Evolutionary conservation across 257 asterid species (phyloP), one percentile per base, ranked within the genome.

Genomic region (Paulownia fortunei): DNA sequence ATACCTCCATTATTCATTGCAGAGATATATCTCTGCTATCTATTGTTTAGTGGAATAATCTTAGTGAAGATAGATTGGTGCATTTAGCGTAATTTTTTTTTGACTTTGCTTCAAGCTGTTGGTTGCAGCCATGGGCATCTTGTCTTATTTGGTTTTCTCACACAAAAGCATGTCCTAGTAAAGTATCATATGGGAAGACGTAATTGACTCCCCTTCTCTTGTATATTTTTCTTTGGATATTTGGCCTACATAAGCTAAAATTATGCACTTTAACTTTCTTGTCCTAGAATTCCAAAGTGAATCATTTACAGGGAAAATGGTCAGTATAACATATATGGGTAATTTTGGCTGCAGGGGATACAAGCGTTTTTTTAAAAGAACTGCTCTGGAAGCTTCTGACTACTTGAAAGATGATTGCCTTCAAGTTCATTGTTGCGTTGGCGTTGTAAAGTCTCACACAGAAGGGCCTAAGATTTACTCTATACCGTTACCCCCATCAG

Each of bases 351-450:
- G 87, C 89, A 94, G 99, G 98, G 99, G 99, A 2, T 94, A 94
- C 82, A 94, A 94, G 78, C 86, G 96, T 1, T 94, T 94, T 79
- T 94, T 77, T 61, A 94, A 86, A 86, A 86, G 99, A 87, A 83
- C 91, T 24, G 76, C 89, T 71, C 74, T 94, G 81, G 99, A 94
- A 80, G 26, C 90, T 72, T 94, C 99, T 12, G 97, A 92, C 80
- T 94, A 89, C 88, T 89, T 94, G 80, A 89, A 87, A 82, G 94
- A 92, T 80, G 99, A 94, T 76, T 89, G 92, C 81, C 95, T 94
- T 77, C 89, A 86, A 68, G 95, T 94, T 84, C 97, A 86, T 78
- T 94, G 99, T 79, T 88, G 89, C 66, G 98, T 94, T 69, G 99
- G 99, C 80, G 97, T 94, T 70, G 99, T 94, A 54, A 88, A 84